Base-by-base conservation (phyloP, 257 asterid genomes). In the Nemophila menziesii region DNA sequence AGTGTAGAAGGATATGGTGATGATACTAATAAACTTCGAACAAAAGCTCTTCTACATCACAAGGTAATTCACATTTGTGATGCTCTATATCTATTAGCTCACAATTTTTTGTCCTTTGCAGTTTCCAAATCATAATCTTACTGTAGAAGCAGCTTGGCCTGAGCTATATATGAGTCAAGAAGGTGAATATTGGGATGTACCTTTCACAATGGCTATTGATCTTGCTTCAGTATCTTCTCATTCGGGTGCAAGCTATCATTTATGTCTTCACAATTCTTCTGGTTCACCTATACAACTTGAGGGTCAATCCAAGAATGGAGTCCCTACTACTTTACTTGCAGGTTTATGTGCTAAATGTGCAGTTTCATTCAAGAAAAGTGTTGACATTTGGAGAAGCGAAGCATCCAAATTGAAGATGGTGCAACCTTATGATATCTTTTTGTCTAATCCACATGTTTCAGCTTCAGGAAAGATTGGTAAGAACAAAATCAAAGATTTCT, bases 111-210 rank as follows among this genome's bases (percentile, higher is more conserved):
- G 52, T 23, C 40, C 46, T 24, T 39, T 60, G 63, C 77, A 85
- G 95, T 78, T 85, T 65, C 78, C 71, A 16, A 56, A 49, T 61
- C 93, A 85, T 57, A 49, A 78, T 62, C 69, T 85, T 1, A 73
- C 68, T 3, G 24, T 80, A 39, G 95, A 85, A 71, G 93, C 95
- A 51, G 73, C 92, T 56, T 69, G 73, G 41, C 92, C 87, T 1
- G 66, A 68, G 4, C 87, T 78, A 37, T 85, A 64, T 46, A 69
- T 74, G 46, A 92, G 80, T 62, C 53, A 60, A 54, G 48, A 50
- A 12, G 95, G 95, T 33, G 68, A 68, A 49, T 80, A 78, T 73
- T 85, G 95, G 95, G 84, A 80, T 52, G 77, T 75, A 27, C 95
- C 95, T 0, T 63, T 75, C 44, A 59, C 87, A 17, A 7, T 73